Conservation (phyloP, 2,329 filamentous ascomycete species). For the Didymella sp. region DNA sequence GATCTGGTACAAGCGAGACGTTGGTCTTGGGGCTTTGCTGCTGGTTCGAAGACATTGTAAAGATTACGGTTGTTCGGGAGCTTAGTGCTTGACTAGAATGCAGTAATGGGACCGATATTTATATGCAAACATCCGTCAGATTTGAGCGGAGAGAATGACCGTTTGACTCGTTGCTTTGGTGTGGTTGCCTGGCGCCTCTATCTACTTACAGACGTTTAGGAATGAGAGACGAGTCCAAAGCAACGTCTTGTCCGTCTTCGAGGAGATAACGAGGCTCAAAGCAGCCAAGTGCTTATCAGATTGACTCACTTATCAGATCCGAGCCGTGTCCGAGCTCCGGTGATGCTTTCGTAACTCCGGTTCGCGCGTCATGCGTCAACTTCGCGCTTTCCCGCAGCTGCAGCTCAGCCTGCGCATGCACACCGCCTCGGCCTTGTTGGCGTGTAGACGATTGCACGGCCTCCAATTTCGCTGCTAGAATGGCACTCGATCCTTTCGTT, state of each 20-base stretch:
- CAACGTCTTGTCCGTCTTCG: neutral
- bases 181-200: neutral
- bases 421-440: too few species aligned
- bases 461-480: too few species aligned
- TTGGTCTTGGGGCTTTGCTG: neutral
- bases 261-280: neutral
- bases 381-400: too few species aligned
- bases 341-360: neutral
- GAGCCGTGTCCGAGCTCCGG: constrained; percentile 1
- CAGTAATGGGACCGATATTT: neutral
- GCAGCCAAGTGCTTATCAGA: constrained; percentile 7
- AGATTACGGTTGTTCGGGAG: neutral
- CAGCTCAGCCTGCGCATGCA: too few species aligned
- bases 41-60: neutral
- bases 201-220: neutral
- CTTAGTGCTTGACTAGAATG: neutral
- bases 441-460: too few species aligned
- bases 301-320: constrained; percentile 18
- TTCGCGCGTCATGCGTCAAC: neutral
- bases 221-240: neutral
- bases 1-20: neutral
- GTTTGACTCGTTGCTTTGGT: neutral
- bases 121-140: neutral
- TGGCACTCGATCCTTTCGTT: too few species aligned
- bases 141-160: too few species aligned